Percentiles rank a stretch among this genome's conserved stretches.
phyloP scores from a whole-genome alignment of 2,329 filamentous ascomycete species.

The Stachybotrys chartarum region DNA sequence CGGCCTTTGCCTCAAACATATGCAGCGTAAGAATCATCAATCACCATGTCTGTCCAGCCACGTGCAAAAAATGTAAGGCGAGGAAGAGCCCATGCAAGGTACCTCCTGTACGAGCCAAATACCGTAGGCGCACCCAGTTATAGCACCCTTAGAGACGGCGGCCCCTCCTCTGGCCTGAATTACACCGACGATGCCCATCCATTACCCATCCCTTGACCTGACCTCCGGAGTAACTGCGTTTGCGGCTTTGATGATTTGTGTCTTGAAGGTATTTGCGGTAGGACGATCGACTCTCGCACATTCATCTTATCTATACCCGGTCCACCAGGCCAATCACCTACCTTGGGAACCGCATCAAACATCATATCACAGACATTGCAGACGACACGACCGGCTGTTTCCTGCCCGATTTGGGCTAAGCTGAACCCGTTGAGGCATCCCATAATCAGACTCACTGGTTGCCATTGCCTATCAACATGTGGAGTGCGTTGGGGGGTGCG shows the following conservation, averaged over 20 bases:
- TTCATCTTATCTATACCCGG: too few relatives aligned
- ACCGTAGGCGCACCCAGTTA: not conserved
- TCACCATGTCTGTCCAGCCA: not conserved
- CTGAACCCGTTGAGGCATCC: not conserved
- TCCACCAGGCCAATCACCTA: too few relatives aligned
- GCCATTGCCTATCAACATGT: too few relatives aligned
- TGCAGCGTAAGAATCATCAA: not conserved
- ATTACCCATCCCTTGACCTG: not conserved
- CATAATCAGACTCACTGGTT: constrained; percentile 12
- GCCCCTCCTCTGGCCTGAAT: too few relatives aligned
- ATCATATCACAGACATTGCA: not conserved
- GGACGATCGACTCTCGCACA: too few relatives aligned
- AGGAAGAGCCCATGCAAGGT: not conserved
- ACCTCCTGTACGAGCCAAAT: not conserved
- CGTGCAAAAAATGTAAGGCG: not conserved
- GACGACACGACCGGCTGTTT: not conserved
- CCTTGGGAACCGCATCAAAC: not conserved
- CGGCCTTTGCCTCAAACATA: not conserved
- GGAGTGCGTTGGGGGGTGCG: too few relatives aligned
- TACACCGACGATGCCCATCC: not conserved
- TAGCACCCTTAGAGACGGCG: too few relatives aligned
- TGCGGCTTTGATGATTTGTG: not conserved
- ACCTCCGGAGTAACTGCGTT: not conserved
- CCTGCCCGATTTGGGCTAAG: not conserved
- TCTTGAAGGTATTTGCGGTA: too few relatives aligned